Percentiles rank a stretch among this genome's conserved stretches.
Conservation (phyloP, 192 early-diverging fungal genomes). For the Lobosporangium transversale region DNA sequence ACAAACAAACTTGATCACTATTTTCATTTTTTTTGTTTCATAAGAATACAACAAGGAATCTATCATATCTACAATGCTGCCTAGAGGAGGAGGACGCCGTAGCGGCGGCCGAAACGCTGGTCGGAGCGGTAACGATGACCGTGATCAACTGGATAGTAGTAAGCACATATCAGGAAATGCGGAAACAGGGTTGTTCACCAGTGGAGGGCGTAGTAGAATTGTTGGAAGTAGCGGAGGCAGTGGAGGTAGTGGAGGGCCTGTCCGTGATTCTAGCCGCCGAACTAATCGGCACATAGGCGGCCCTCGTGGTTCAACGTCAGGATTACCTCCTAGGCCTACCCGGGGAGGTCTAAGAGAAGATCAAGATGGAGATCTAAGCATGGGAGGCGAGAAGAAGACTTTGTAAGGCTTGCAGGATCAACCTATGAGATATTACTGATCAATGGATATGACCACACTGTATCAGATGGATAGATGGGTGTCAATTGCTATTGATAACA, state of each 20-base stretch:
- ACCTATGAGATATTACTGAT: too few relatives aligned
- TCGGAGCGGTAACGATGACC: constrained; percentile 6
- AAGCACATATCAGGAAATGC: constrained; percentile 3
- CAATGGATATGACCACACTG: too few relatives aligned
- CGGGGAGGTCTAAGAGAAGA: constrained; percentile 10
- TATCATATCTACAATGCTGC: not conserved
- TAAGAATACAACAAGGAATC: too few relatives aligned
- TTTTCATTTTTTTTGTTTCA: too few relatives aligned
- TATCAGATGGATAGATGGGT: too few relatives aligned
- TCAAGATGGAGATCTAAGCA: constrained; percentile 26
- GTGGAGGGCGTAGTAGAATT: not conserved
- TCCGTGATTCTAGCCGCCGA: constrained; percentile 1
- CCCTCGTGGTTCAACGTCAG: not conserved
- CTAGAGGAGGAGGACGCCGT: constrained; percentile 12
- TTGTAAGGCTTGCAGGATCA: constrained; percentile 22
- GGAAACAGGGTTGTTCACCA: constrained; percentile 13
- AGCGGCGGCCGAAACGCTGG: constrained; percentile 9
- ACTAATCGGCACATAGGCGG: constrained; percentile 1
- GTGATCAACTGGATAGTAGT: not conserved
- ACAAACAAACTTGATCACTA: too few relatives aligned
- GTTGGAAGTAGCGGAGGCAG: constrained; percentile 2
- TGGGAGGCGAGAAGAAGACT: constrained; percentile 32
- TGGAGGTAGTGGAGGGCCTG: constrained; percentile 7
- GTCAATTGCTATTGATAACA: too few relatives aligned
- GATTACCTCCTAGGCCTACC: constrained; percentile 4